Evolutionary conservation across 495 filamentous ascomycete genomes (phyloP).

Genomic region (Hypoxylon lienhwacheense): DNA sequence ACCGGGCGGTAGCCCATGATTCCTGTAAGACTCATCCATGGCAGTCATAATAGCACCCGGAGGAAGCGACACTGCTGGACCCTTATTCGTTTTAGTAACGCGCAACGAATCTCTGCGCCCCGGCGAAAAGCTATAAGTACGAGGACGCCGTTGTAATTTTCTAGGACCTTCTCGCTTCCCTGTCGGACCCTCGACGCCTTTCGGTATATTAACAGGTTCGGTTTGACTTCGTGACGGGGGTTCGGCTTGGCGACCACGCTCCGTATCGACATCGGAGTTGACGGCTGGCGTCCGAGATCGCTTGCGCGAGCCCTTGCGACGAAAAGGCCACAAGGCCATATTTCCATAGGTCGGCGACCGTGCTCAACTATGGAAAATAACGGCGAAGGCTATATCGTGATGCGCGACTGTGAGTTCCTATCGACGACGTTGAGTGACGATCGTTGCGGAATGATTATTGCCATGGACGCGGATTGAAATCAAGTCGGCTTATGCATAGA

Average conservation of each 20-base stretch:
- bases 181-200: conserved; percentile 17
- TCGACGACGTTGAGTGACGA: conserved; percentile 34
- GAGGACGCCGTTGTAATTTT: conserved; percentile 51
- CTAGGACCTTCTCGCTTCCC: conserved; percentile 45
- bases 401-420: conserved; percentile 21
- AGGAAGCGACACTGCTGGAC: conserved; percentile 39
- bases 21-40: conserved; percentile 15
- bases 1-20: conserved; percentile 33
- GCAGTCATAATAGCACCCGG: conserved; percentile 4
- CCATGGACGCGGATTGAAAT: conserved; percentile 42
- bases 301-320: conserved; percentile 62
- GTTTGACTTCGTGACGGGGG: conserved; percentile 45
- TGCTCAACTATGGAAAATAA: conserved; percentile 12
- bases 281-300: conserved; percentile 44
- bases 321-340: conserved; percentile 81
- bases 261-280: conserved; percentile 38
- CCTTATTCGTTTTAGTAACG: conserved; percentile 38
- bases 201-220: conserved; percentile 33
- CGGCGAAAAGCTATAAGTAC: conserved; percentile 58
- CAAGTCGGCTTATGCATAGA: conserved; percentile 28
- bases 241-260: conserved; percentile 31
- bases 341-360: conserved; percentile 36
- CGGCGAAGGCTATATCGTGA: conserved; percentile 32
- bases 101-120: conserved; percentile 52
- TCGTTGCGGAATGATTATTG: conserved; percentile 34